Evolutionary conservation across 2,329 filamentous ascomycete species (phyloP).

Genomic region (Pleomassaria siparia): DNA sequence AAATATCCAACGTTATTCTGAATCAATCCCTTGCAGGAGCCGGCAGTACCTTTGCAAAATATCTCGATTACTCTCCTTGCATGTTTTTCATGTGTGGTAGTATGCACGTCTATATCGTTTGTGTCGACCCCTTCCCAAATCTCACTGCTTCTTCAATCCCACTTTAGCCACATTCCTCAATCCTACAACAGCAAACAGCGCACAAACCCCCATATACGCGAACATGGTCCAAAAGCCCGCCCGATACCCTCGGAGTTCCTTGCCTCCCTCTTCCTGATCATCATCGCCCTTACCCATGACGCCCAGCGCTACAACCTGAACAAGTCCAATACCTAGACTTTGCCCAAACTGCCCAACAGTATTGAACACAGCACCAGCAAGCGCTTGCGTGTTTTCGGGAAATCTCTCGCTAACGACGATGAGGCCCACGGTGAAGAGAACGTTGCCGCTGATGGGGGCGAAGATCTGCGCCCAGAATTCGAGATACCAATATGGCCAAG

Average conservation of each 20-base stretch:
- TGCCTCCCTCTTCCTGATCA: not conserved
- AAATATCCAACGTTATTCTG: too few relatives aligned
- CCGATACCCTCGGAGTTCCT: constrained; percentile 4
- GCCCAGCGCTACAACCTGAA: constrained; percentile 30
- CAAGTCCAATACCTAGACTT: constrained; percentile 30
- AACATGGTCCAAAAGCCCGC: constrained; percentile 12
- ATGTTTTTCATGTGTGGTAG: too few relatives aligned
- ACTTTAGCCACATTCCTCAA: constrained; percentile 28
- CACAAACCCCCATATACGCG: constrained; percentile 17
- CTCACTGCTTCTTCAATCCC: constrained; percentile 29
- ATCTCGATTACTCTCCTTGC: too few relatives aligned
- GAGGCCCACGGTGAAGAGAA: constrained; percentile 59
- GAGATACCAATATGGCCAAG: constrained; percentile 56
- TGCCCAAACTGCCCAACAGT: constrained; percentile 60
- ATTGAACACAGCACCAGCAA: constrained; percentile 65
- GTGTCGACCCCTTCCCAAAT: not conserved
- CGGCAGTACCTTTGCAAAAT: too few relatives aligned
- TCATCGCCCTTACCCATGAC: constrained; percentile 22
- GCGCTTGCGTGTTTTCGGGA: constrained; percentile 57
- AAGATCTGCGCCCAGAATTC: constrained; percentile 49
- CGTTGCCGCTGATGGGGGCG: constrained; percentile 47
- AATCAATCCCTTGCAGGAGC: too few relatives aligned
- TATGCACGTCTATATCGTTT: too few relatives aligned
- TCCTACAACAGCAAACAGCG: constrained; percentile 23
- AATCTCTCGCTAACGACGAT: constrained; percentile 59